Evolutionary conservation across 176 grass and related monocot species (phyloP).

Genomic region (Oryza longistaminata): DNA sequence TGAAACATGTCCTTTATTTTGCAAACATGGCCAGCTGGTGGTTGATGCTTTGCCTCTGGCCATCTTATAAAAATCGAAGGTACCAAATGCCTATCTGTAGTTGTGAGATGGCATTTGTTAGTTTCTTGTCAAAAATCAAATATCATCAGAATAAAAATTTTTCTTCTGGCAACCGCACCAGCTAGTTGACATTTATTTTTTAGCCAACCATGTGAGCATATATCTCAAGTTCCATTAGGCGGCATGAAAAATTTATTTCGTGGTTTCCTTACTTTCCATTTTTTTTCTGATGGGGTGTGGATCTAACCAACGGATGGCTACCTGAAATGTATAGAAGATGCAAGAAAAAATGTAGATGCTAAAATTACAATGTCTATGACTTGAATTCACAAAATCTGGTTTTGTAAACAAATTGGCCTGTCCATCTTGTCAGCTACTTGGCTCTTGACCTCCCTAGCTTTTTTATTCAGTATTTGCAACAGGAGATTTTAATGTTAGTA

Average conservation of each 20-base stretch:
- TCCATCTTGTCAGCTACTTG: background rate
- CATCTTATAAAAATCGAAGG: background rate
- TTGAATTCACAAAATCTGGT: background rate
- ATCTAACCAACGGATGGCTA: background rate
- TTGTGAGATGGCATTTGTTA: background rate
- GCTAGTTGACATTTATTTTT: background rate
- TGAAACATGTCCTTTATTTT: constrained; percentile 3
- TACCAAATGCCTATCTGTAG: background rate
- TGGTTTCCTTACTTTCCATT: constrained; percentile 12
- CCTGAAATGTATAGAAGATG: constrained; percentile 1
- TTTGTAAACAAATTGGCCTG: background rate
- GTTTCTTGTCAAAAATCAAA: background rate
- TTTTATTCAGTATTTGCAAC: background rate
- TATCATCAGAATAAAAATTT: background rate
- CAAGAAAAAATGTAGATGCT: background rate
- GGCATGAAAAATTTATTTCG: background rate
- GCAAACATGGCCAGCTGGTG: background rate
- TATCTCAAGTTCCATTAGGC: too few species aligned
- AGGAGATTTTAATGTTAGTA: background rate
- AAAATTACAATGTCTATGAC: background rate
- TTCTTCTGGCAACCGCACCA: background rate
- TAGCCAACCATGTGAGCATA: background rate
- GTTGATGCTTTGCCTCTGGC: background rate
- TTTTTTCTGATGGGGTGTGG: background rate
- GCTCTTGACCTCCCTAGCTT: background rate